Base-by-base conservation (phyloP, 371 early-diverging fungal genomes). In the Parasitella parasitica region DNA sequence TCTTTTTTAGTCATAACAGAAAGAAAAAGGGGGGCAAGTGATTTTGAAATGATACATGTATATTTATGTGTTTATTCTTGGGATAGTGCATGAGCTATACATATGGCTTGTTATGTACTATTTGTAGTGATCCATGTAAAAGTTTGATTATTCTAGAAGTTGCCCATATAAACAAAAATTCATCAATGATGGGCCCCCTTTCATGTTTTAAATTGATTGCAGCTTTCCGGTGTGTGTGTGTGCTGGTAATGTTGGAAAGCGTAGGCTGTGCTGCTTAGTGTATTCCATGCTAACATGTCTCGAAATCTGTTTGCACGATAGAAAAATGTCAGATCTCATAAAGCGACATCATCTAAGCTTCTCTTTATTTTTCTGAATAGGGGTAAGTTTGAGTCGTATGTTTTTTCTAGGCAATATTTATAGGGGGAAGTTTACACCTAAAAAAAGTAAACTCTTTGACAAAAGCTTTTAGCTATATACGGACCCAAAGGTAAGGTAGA, bases 101-200 rank as follows among this genome's bases (percentile, higher is more conserved):
- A 22, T 58, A n/a, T n/a, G n/a, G 24, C 8, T 36, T 58, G 24
- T 48, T 35, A 20, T 36, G n/a, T n/a, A n/a, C n/a, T n/a, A n/a
- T 27, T 30, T 50, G 57, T 34, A 48, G 18, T 48, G 15, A 34
- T 18, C 34, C 41, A 43, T 22, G 22, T 39, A 20, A 38, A 27
- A 28, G 16, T 37, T 57, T 28, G 57, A 57, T 43, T 58, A 36
- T 58, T 58, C 59, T 50, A 58, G 59, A 57, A 57, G 48, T 15
- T 28, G 43, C 6, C 43, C 20, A 43, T 43, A 43, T 41, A 41
- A 41, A 41, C 41, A 43, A 43, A 32, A 32, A 32, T 2, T 32
- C 11, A 32, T 32, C 4, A 32, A n/a, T 43, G 43, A 20, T 43
- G 22, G 18, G 9, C 20, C 22, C 18, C 8, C 11, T 20, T 18